Evolutionary conservation across 2,329 filamentous ascomycete genomes (phyloP), one percentile per base, ranked within the genome.

Genomic region (Colletotrichum sp.): DNA sequence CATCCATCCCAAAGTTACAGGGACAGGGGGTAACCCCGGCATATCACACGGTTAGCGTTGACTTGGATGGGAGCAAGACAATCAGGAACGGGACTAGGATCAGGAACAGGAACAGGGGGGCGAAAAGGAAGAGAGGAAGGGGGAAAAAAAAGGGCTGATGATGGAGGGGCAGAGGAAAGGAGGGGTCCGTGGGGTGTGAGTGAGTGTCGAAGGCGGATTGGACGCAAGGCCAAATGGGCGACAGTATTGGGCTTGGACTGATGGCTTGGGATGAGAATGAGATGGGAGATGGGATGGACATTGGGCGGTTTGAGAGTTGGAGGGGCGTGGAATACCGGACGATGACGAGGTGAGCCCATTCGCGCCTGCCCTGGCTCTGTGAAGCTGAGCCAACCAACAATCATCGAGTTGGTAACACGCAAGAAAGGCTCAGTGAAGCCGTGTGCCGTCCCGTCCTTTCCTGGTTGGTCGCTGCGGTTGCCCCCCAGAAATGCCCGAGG

Each of bases 1-100:
- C 71, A 26, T 77, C 68, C 77, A 78, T 76, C 66, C 73, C 68
- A 78, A 71, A 78, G n/a, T 76, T 78, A 72, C 72, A 75, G 63
- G 65, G 57, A 69, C 68, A 74, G 59, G 73, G 73, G 65, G 39
- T 9, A 18, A 44, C 36, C 71, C 75, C 71, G 65, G 71, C 71
- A 74, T 62, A 68, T 65, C 65, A 39, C 71, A 48, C 65, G 28
- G 26, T 69, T 70, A 71, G 75, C 68, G 77, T 77, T 70, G 60
- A 67, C 65, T 60, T 32, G 65, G 75, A 68, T 68, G 69, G 55
- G 39, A 34, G 64, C 28, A 73, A 68, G 73, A 68, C 73, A 65
- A 59, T 65, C 65, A 71, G 75, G 75, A 72, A 72, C 73, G 73
- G 55, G 34, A 32, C 44, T 48, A 48, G 44, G 44, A 48, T 48